Percentiles rank a stretch among this genome's conserved stretches.
Evolutionary conservation across 768 basidiomycete species (phyloP).

Genomic region (Xerocomus spinulosus): DNA sequence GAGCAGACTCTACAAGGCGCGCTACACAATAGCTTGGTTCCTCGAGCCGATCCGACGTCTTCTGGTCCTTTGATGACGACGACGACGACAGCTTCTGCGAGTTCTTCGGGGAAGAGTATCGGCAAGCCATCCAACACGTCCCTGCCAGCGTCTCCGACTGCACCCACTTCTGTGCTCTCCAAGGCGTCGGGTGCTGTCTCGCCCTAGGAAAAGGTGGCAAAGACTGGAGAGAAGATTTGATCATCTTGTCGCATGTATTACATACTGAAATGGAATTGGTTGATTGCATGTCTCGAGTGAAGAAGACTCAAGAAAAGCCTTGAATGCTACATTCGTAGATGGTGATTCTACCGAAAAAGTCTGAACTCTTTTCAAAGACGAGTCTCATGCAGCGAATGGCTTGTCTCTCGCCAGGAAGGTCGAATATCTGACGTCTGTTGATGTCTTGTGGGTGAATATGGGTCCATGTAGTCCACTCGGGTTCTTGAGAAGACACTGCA

Average conservation of each 20-base stretch:
- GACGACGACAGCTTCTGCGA: neutral
- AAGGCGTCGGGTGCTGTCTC: no score
- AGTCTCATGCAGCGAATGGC: conserved; percentile 51
- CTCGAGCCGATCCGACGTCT: conserved; percentile 5
- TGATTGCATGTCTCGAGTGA: conserved; percentile 21
- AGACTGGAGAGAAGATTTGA: no score
- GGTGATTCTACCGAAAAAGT: conserved; percentile 79
- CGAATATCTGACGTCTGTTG: conserved; percentile 68
- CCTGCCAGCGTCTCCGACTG: neutral
- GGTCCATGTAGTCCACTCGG: conserved; percentile 47
- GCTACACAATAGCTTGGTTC: neutral
- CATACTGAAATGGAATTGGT: conserved; percentile 22
- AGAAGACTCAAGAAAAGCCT: conserved; percentile 13
- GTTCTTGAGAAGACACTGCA: conserved; percentile 27
- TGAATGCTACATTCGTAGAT: conserved; percentile 56
- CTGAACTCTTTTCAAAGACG: conserved; percentile 76
- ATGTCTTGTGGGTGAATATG: conserved; percentile 76
- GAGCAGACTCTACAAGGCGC: neutral
- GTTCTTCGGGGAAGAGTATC: no score
- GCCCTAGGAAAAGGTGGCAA: no score
- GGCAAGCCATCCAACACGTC: neutral
- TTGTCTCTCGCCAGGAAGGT: conserved; percentile 33
- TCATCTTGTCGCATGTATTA: conserved; percentile 16
- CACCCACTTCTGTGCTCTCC: conserved; percentile 2
- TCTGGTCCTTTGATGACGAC: neutral